phyloP scores from a whole-genome alignment of 164 flowering plant species.

The Umbellularia californica region DNA sequence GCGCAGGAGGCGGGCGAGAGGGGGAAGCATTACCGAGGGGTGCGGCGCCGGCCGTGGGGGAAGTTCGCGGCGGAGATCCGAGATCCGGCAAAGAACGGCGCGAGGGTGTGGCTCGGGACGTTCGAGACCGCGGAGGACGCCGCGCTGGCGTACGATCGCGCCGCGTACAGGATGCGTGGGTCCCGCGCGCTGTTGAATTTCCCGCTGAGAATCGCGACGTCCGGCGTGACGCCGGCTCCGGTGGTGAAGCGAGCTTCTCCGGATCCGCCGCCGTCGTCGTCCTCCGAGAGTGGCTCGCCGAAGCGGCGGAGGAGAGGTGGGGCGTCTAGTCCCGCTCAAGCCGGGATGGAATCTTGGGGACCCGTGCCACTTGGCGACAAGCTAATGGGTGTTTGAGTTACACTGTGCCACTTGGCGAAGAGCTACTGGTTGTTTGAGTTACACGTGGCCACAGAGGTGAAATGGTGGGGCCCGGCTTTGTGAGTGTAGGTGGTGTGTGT shows the following conservation, averaged over 20 bases:
- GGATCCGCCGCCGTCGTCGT: slow-evolving; percentile 8
- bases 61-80: slow-evolving; percentile 43
- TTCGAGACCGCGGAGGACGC: slow-evolving; percentile 47
- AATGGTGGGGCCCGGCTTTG: background rate
- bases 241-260: slow-evolving; percentile 9
- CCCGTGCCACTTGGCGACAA: slow-evolving; percentile 5
- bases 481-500: background rate
- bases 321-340: slow-evolving; percentile 2
- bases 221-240: background rate
- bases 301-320: slow-evolving; percentile 21
- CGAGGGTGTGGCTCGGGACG: slow-evolving; percentile 48
- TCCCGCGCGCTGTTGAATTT: slow-evolving; percentile 40
- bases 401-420: background rate
- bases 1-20: slow-evolving; percentile 12
- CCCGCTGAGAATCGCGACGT: slow-evolving; percentile 28
- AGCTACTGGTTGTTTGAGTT: slow-evolving; percentile 7
- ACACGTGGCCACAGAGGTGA: background rate
- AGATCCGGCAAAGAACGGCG: slow-evolving; percentile 48
- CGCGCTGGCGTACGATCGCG: slow-evolving; percentile 41
- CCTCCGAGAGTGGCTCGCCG: slow-evolving; percentile 14
- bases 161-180: slow-evolving; percentile 44
- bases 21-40: slow-evolving; percentile 44
- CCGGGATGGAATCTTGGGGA: slow-evolving; percentile 1
- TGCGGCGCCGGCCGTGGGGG: slow-evolving; percentile 45
- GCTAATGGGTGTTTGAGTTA: slow-evolving; percentile 3